phyloP scores from a whole-genome alignment of 1,139 yeast genomes.

The Blastobotrys ciferrii region DNA sequence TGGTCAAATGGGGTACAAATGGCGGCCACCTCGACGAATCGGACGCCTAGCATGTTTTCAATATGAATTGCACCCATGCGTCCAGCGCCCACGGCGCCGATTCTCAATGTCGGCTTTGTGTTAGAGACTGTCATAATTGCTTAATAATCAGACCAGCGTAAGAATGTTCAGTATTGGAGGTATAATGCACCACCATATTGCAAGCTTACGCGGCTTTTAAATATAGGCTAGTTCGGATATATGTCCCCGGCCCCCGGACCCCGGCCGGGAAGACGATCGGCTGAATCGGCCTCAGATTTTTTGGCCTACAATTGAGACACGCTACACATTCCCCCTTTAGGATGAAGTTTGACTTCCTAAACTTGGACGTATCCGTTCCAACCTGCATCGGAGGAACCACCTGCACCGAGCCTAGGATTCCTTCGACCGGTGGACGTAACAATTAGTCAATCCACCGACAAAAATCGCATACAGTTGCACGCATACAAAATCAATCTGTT shows the following conservation, averaged over 20 bases:
- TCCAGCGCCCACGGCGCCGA: conserved; percentile 25
- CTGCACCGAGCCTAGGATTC: background rate
- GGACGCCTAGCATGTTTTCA: conserved; percentile 15
- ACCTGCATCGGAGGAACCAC: background rate
- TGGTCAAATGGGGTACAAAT: conserved; percentile 19
- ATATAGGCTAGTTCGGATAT: too few species aligned
- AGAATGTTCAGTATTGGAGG: background rate
- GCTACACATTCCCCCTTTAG: background rate
- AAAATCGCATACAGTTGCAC: too few species aligned
- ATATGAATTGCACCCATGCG: conserved; percentile 24
- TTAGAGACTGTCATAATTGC: conserved; percentile 11
- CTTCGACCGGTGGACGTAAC: background rate
- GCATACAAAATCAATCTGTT: too few species aligned
- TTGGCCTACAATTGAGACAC: too few species aligned
- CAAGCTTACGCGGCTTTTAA: background rate
- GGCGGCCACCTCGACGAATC: conserved; percentile 18
- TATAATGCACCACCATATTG: too few species aligned
- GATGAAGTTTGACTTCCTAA: background rate
- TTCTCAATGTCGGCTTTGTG: conserved; percentile 9
- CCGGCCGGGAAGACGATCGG: too few species aligned
- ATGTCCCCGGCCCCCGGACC: too few species aligned
- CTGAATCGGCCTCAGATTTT: background rate
- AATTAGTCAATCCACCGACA: too few species aligned
- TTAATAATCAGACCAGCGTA: background rate
- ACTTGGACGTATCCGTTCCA: background rate